Percentiles rank a stretch among this genome's conserved stretches.
phyloP scores from a whole-genome alignment of 2,329 filamentous ascomycete genomes.

The Neopestalotiopsis sp. region DNA sequence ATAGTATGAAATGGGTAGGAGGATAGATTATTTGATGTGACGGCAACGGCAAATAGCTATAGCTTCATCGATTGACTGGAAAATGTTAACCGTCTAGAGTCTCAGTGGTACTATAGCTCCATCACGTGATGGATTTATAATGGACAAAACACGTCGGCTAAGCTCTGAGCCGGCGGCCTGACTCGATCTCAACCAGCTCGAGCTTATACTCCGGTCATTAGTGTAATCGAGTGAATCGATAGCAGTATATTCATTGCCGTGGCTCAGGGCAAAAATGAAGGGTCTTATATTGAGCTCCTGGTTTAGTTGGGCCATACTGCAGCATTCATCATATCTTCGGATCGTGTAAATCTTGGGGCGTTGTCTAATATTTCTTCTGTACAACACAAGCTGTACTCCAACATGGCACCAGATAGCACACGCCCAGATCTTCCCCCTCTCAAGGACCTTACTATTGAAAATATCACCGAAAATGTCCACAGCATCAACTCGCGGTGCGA shows the following conservation, averaged over 20 bases:
- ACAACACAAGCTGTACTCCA: neutral
- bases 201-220: neutral
- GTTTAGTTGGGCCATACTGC: neutral
- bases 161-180: neutral
- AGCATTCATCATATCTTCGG: neutral
- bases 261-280: neutral
- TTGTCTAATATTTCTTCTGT: neutral
- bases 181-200: neutral
- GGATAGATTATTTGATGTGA: too few relatives aligned
- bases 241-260: neutral
- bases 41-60: too few relatives aligned
- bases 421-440: neutral
- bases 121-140: neutral
- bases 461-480: conserved; percentile 78
- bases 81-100: neutral
- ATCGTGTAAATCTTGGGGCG: neutral
- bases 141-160: neutral
- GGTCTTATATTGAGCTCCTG: neutral
- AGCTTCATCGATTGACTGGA: neutral
- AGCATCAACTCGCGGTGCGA: conserved; percentile 74
- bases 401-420: neutral
- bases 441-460: conserved; percentile 73
- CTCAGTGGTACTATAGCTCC: neutral
- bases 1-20: neutral
- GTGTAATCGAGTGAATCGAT: neutral